Evolutionary conservation across 257 asterid species (phyloP).

Genomic region (Fraxinus pennsylvanica): DNA sequence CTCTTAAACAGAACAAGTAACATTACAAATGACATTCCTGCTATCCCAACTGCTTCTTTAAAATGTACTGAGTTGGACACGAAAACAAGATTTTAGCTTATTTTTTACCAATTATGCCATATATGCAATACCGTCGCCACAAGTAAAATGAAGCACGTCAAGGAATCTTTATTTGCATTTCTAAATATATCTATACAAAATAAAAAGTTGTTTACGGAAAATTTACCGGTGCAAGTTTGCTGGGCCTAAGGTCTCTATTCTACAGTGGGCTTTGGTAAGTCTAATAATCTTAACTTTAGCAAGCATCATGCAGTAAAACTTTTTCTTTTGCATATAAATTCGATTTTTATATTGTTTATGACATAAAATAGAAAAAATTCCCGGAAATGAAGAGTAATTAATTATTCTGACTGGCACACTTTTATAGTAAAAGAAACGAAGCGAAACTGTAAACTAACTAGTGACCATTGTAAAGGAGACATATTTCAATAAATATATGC

Average conservation of each 20-base stretch:
- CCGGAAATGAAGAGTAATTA: not conserved
- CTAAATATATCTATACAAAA: not conserved
- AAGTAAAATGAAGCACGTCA: too few relatives aligned
- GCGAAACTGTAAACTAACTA: not conserved
- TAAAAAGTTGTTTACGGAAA: not conserved
- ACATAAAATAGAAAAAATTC: not conserved
- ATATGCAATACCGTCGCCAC: too few relatives aligned
- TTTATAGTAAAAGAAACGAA: not conserved
- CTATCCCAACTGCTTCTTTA: too few relatives aligned
- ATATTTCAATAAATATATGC: not conserved
- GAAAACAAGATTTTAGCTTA: too few relatives aligned
- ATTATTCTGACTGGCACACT: not conserved
- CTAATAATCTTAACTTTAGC: not conserved
- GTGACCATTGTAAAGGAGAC: not conserved
- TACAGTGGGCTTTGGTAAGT: not conserved
- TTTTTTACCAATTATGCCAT: too few relatives aligned
- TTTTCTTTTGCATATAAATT: not conserved
- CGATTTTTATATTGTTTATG: not conserved
- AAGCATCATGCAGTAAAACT: not conserved
- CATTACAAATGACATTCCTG: too few relatives aligned
- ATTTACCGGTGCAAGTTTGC: not conserved
- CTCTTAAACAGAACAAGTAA: too few relatives aligned
- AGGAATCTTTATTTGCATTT: not conserved
- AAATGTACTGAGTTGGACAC: too few relatives aligned
- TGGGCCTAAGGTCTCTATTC: not conserved